Evolutionary conservation across 2,329 filamentous ascomycete species (phyloP).

Genomic region (Beauveria varroae): DNA sequence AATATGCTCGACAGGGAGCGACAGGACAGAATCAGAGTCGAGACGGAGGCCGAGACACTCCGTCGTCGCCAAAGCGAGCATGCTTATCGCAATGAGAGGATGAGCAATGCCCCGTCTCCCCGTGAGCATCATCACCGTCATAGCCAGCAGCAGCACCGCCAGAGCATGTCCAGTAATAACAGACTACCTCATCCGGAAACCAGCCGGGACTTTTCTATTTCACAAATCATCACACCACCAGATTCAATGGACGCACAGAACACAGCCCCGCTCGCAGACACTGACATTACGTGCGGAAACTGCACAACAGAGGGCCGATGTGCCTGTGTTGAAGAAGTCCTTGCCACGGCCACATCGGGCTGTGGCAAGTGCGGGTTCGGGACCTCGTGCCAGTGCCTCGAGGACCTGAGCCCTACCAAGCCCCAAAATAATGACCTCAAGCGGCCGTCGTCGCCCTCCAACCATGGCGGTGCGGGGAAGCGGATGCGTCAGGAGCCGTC

Average conservation of each 20-base stretch:
- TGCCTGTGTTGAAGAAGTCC: conserved; percentile 51
- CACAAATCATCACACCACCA: conserved; percentile 49
- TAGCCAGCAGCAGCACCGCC: conserved; percentile 20
- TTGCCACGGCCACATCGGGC: conserved; percentile 46
- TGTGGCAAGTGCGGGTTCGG: conserved; percentile 60
- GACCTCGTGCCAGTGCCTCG: conserved; percentile 56
- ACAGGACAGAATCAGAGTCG: conserved; percentile 36
- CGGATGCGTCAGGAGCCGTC: conserved; percentile 36
- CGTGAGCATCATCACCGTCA: conserved; percentile 18
- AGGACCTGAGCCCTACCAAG: conserved; percentile 41
- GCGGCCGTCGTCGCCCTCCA: conserved; percentile 40
- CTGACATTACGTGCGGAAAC: conserved; percentile 42
- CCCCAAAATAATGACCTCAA: conserved; percentile 35
- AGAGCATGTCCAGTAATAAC: conserved; percentile 20
- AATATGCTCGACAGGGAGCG: conserved; percentile 54
- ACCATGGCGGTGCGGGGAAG: conserved; percentile 42
- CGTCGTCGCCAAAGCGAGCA: conserved; percentile 24
- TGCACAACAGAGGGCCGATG: conserved; percentile 47
- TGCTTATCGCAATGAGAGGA: conserved; percentile 20
- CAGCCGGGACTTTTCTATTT: conserved; percentile 44
- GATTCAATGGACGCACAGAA: conserved; percentile 30
- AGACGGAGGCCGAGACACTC: conserved; percentile 31
- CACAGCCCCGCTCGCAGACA: conserved; percentile 24
- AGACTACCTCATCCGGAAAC: conserved; percentile 22
- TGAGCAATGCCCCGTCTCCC: conserved; percentile 10